Percentiles rank a stretch among this genome's conserved stretches.
These are phyloP conservation scores for Entomortierella beljakovae DNA, from an alignment of 192 early-diverging fungal genomes.

Conservation along the genomic window DNA sequence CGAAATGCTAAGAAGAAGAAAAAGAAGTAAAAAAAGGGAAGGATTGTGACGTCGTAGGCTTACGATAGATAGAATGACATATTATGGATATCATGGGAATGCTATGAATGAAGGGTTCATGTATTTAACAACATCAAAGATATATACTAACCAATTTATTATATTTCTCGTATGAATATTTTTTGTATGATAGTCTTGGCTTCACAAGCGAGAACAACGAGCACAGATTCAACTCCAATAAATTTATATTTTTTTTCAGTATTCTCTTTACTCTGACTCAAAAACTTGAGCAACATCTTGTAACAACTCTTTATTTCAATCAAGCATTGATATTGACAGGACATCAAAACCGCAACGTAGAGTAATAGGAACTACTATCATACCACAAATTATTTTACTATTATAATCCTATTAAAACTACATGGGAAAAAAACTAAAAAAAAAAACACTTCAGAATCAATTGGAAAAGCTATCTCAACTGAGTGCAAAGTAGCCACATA, in stretches of 20 bases:
- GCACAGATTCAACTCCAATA: slow-evolving; percentile 49
- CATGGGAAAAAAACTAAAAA: no score
- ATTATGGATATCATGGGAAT: background rate
- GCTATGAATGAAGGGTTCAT: background rate
- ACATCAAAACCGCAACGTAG: no score
- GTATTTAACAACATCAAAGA: background rate
- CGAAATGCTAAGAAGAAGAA: background rate
- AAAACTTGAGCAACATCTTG: no score
- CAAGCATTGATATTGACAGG: no score
- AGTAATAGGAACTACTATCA: no score
- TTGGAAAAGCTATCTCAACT: no score
- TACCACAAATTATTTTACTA: no score
- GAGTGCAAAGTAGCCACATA: no score
- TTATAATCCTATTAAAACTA: no score
- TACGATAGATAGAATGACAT: background rate
- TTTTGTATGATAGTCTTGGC: slow-evolving; percentile 34
- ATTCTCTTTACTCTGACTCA: no score
- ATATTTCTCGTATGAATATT: background rate
- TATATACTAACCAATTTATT: background rate
- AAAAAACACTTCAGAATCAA: no score
- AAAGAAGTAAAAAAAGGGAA: slow-evolving; percentile 3
- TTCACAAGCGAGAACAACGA: slow-evolving; percentile 48
- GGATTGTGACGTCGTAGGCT: slow-evolving; percentile 6
- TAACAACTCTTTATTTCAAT: no score
- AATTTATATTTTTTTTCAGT: background rate